Percentiles rank a stretch among this genome's conserved stretches.
phyloP scores from a whole-genome alignment of 2,329 filamentous ascomycete genomes.

The Fusarium euwallaceae region DNA sequence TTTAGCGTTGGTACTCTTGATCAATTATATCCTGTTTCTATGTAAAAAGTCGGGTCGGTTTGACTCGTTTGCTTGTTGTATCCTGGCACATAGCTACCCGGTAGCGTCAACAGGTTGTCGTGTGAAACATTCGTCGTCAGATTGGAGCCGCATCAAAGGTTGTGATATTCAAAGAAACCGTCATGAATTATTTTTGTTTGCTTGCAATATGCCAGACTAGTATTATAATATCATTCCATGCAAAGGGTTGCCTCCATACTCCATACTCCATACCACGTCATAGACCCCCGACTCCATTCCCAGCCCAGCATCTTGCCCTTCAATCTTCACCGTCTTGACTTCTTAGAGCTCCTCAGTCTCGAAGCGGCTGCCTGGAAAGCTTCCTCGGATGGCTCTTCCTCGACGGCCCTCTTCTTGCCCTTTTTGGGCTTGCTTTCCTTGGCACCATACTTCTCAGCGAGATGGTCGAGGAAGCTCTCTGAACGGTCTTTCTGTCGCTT shows the following conservation, averaged over 20 bases:
- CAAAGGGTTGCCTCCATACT: slow-evolving; percentile 8
- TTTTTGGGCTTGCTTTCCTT: slow-evolving; percentile 60
- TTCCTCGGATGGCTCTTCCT: slow-evolving; percentile 75
- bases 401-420: slow-evolving; percentile 66
- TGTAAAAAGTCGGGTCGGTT: neutral
- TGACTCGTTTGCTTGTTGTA: neutral
- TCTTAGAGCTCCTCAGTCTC: slow-evolving; percentile 55
- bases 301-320: neutral
- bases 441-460: slow-evolving; percentile 82
- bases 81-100: neutral
- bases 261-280: slow-evolving; percentile 2
- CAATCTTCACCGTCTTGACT: slow-evolving; percentile 33
- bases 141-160: neutral
- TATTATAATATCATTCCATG: neutral
- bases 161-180: neutral
- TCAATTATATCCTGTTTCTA: neutral
- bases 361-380: slow-evolving; percentile 70
- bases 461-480: slow-evolving; percentile 74
- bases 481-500: slow-evolving; percentile 74
- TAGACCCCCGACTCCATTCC: slow-evolving; percentile 8
- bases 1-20: neutral
- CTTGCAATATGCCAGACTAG: neutral
- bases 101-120: neutral
- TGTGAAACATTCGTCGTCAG: neutral
- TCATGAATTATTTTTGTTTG: neutral